Conservation (phyloP, 495 filamentous ascomycete species). For the Penicillium lagena region DNA sequence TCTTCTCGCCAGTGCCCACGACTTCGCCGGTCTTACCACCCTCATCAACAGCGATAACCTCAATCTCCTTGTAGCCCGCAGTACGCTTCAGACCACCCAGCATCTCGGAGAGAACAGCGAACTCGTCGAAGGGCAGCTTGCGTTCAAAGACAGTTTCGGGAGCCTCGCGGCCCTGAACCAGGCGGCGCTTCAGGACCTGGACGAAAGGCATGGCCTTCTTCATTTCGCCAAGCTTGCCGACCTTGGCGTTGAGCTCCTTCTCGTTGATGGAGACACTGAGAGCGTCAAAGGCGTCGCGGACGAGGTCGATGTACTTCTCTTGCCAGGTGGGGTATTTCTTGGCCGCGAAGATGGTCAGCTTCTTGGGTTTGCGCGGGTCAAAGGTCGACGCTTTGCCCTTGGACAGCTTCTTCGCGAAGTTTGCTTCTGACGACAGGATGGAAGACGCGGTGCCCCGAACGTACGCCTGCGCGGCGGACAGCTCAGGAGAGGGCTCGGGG, state of each 20-base stretch:
- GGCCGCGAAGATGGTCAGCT: slow-evolving; percentile 80
- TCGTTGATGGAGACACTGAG: slow-evolving; percentile 58
- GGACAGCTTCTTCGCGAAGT: slow-evolving; percentile 71
- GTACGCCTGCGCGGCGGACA: slow-evolving; percentile 76
- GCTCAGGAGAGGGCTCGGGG: slow-evolving; percentile 49
- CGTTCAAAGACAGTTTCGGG: slow-evolving; percentile 66
- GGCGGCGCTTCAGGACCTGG: slow-evolving; percentile 73
- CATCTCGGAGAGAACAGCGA: slow-evolving; percentile 58
- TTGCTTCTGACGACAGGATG: slow-evolving; percentile 83
- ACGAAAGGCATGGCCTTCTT: slow-evolving; percentile 99
- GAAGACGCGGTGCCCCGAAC: slow-evolving; percentile 65
- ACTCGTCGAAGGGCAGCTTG: slow-evolving; percentile 82
- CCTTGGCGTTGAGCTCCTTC: slow-evolving; percentile 67
- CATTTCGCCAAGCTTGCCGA: slow-evolving; percentile 77
- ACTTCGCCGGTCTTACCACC: slow-evolving; percentile 61
- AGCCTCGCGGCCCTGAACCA: slow-evolving; percentile 51
- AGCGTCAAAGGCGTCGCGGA: slow-evolving; percentile 57
- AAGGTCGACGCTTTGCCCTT: slow-evolving; percentile 80
- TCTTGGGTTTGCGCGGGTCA: slow-evolving; percentile 86
- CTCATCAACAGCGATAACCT: slow-evolving; percentile 61
- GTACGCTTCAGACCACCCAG: slow-evolving; percentile 52
- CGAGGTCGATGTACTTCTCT: slow-evolving; percentile 78
- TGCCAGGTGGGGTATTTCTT: slow-evolving; percentile 82
- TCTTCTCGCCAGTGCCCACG: slow-evolving; percentile 48
- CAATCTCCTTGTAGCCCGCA: slow-evolving; percentile 56